phyloP scores from a whole-genome alignment of 768 basidiomycete genomes.

The Cantharellus cinnabarinus region DNA sequence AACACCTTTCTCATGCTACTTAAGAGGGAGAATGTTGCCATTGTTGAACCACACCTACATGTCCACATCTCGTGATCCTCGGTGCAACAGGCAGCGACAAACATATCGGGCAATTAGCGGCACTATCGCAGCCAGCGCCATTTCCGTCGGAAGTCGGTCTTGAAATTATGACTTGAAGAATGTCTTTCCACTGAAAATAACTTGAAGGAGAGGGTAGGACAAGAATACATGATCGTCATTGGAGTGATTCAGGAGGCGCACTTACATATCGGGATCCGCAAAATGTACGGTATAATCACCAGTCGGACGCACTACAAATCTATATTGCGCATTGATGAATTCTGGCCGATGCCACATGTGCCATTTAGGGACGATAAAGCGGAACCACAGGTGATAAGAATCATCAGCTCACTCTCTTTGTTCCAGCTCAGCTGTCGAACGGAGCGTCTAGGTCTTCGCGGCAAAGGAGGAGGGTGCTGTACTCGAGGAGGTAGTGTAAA shows the following conservation, averaged over 20 bases:
- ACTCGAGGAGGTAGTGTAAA: slow-evolving; percentile 74
- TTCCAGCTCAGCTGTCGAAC: slow-evolving; percentile 54
- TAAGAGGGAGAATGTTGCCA: neutral
- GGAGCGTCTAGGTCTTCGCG: slow-evolving; percentile 57
- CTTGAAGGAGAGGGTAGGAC: slow-evolving; percentile 20
- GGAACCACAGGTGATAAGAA: neutral
- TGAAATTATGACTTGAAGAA: slow-evolving; percentile 85
- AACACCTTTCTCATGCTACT: slow-evolving; percentile 39
- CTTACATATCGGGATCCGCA: slow-evolving; percentile 91
- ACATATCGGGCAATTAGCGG: slow-evolving; percentile 83
- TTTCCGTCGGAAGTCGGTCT: slow-evolving; percentile 42
- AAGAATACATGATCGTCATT: slow-evolving; percentile 1
- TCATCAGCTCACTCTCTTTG: slow-evolving; percentile 60
- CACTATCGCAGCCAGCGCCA: slow-evolving; percentile 31
- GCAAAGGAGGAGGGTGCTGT: slow-evolving; percentile 40
- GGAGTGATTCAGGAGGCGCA: slow-evolving; percentile 7
- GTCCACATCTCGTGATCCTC: slow-evolving; percentile 92
- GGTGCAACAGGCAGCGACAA: slow-evolving; percentile 76
- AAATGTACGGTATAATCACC: slow-evolving; percentile 91
- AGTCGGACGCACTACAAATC: slow-evolving; percentile 84
- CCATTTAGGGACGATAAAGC: neutral
- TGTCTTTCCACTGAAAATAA: slow-evolving; percentile 90
- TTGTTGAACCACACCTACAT: slow-evolving; percentile 37
- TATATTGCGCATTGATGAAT: slow-evolving; percentile 90
- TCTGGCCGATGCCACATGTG: slow-evolving; percentile 25